Evolutionary conservation across 352 stramenopile species (phyloP).

Genomic region (Phytophthora foliorum): DNA sequence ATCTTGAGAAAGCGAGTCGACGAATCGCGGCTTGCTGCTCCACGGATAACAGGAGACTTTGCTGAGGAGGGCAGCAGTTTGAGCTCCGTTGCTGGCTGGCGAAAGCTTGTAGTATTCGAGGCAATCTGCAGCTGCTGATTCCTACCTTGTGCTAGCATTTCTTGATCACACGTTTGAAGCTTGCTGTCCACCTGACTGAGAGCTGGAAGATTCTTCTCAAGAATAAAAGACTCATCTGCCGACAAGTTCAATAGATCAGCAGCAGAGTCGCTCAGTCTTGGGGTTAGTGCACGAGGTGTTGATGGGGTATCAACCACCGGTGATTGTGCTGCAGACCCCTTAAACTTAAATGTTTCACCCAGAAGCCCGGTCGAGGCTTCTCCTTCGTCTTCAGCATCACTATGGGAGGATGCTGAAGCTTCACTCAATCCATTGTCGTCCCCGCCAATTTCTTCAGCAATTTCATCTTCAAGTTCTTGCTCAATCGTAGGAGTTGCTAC

Average conservation of each 20-base stretch:
- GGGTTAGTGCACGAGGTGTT: neutral
- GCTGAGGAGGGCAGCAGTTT: constrained; percentile 41
- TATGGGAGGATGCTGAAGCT: constrained; percentile 19
- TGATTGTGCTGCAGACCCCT: constrained; percentile 2
- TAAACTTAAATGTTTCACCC: constrained; percentile 34
- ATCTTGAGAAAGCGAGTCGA: constrained; percentile 23
- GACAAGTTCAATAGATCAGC: constrained; percentile 51
- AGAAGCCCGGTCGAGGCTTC: constrained; percentile 25
- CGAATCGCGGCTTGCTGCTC: constrained; percentile 17
- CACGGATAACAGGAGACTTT: constrained; percentile 33
- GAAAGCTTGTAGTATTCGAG: constrained; percentile 27
- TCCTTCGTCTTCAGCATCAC: constrained; percentile 30
- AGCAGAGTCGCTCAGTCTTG: constrained; percentile 8
- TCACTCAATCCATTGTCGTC: constrained; percentile 23
- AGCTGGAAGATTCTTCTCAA: constrained; percentile 7
- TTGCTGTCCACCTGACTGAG: constrained; percentile 11
- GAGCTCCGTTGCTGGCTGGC: constrained; percentile 42
- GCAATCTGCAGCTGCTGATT: constrained; percentile 11
- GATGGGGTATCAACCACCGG: neutral
- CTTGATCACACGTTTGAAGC: neutral
- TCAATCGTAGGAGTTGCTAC: constrained; percentile 22
- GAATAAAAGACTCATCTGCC: constrained; percentile 39
- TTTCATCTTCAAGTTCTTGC: constrained; percentile 41
- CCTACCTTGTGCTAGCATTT: constrained; percentile 4
- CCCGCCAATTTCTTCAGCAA: constrained; percentile 47